Conservation (phyloP, 2,329 filamentous ascomycete species). For the Kalaharituber pfeilii region DNA sequence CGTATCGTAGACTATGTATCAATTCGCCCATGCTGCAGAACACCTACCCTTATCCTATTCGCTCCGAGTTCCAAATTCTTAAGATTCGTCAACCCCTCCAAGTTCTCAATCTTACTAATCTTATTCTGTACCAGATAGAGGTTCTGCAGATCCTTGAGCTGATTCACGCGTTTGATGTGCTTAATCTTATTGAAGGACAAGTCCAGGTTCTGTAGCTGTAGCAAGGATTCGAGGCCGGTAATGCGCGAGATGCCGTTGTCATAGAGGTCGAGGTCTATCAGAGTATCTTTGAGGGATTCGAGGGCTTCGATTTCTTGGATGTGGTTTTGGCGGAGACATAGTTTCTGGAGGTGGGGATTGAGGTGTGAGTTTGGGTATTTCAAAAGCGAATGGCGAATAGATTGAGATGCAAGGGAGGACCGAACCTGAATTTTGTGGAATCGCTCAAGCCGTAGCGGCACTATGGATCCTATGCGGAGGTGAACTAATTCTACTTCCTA, state of each 20-base stretch:
- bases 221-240: slow-evolving; percentile 61
- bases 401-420: neutral
- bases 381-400: neutral
- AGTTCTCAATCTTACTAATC: slow-evolving; percentile 68
- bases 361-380: neutral
- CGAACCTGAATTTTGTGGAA: neutral
- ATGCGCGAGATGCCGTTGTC: slow-evolving; percentile 88
- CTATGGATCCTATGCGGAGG: neutral
- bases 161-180: slow-evolving; percentile 77
- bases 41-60: slow-evolving; percentile 56
- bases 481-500: slow-evolving; percentile 1
- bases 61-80: slow-evolving; percentile 79
- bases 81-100: slow-evolving; percentile 57
- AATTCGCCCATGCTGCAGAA: neutral
- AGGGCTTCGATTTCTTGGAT: slow-evolving; percentile 69
- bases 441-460: neutral
- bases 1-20: no score
- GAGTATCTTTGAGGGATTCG: slow-evolving; percentile 42
- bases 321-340: slow-evolving; percentile 85
- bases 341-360: slow-evolving; percentile 41
- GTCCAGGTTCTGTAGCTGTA: slow-evolving; percentile 61
- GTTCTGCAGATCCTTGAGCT: slow-evolving; percentile 54
- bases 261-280: slow-evolving; percentile 83
- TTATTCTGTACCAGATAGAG: slow-evolving; percentile 92
- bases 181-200: slow-evolving; percentile 99